Evolutionary conservation across 768 basidiomycete genomes (phyloP).

Genomic region (Trametes elegans): DNA sequence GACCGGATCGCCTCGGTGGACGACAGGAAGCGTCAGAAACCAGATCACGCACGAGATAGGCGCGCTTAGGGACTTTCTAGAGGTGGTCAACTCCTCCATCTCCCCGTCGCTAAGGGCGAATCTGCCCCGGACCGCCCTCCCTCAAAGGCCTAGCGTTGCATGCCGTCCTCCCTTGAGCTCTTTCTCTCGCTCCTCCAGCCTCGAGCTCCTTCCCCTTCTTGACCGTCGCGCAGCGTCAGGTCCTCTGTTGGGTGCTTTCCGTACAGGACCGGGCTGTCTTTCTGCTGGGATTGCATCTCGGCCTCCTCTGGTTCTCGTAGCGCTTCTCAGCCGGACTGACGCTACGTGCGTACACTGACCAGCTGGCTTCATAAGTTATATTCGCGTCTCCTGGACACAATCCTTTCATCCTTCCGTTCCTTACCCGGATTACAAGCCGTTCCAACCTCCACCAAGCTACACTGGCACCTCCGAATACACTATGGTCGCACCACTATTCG

Average conservation of each 20-base stretch:
- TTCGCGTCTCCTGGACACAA: not conserved
- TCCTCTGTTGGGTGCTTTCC: conserved; percentile 21
- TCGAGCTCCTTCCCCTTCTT: conserved; percentile 14
- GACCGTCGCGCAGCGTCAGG: conserved; percentile 17
- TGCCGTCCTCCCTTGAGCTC: conserved; percentile 7
- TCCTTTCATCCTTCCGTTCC: conserved; percentile 5
- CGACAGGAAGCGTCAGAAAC: conserved; percentile 2
- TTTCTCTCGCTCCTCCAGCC: conserved; percentile 8
- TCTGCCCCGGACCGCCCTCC: conserved; percentile 1
- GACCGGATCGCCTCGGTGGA: not conserved
- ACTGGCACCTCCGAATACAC: not conserved
- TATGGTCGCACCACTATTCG: conserved; percentile 24
- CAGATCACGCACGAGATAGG: conserved; percentile 16
- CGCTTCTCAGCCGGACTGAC: conserved; percentile 27
- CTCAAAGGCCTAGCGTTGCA: conserved; percentile 9
- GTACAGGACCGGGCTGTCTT: conserved; percentile 19
- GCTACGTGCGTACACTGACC: conserved; percentile 23
- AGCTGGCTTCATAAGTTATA: conserved; percentile 21
- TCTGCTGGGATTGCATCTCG: conserved; percentile 24
- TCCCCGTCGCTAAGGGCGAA: conserved; percentile 20
- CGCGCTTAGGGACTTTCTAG: conserved; percentile 8
- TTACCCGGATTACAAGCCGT: not conserved
- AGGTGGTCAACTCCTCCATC: conserved; percentile 11
- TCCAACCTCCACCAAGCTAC: not conserved
- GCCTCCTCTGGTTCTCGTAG: conserved; percentile 23